Evolutionary conservation across 352 stramenopile species (phyloP), one percentile per base, ranked within the genome.

Genomic region (Phytophthora fragariaefolia): DNA sequence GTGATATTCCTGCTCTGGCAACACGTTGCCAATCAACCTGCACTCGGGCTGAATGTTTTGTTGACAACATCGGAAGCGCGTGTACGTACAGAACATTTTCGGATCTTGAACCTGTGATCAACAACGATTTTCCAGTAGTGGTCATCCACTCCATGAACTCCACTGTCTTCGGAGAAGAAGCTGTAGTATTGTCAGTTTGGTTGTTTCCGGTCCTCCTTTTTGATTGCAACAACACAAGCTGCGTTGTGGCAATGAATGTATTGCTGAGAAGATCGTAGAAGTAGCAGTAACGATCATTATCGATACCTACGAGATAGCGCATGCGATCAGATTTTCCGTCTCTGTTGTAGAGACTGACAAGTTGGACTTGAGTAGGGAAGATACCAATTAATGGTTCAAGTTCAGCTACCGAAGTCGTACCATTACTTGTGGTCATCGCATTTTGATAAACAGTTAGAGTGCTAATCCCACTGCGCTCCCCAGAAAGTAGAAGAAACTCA

Each of bases 1-100:
- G 65, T 0, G 74, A 68, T 1, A 92, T 55, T 1, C 82, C 74
- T 20, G 65, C 66, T 22, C 70, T 77, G 23, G 63, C 77, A 8
- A 83, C 65, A 26, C 78, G 71, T 26, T 81, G 66, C 68, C 74
- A 75, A 57, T 88, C 76, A 2, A 90, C 59, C 48, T 68, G 58
- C 1, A 71, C 51, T 4, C 58, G 52, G 22, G 62, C 32, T 12
- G 72, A 70, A 42, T 70, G n/a, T 26, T 74, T 69, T 54, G 72
- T 53, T 20, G 55, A 52, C 61, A 76, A 40, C 53, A 82, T 77
- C 8, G 82, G 80, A 2, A 91, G 63, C 6, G 68, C 45, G 58
- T 89, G 80, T 4, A 91, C 71, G 8, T 63, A 72, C 9, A 92
- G 20, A 6, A 63, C 40, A 10, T 23, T 51, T 20, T 77, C 67